Conservation (phyloP, 768 basidiomycete genomes). For the Trametopsis cervina region DNA sequence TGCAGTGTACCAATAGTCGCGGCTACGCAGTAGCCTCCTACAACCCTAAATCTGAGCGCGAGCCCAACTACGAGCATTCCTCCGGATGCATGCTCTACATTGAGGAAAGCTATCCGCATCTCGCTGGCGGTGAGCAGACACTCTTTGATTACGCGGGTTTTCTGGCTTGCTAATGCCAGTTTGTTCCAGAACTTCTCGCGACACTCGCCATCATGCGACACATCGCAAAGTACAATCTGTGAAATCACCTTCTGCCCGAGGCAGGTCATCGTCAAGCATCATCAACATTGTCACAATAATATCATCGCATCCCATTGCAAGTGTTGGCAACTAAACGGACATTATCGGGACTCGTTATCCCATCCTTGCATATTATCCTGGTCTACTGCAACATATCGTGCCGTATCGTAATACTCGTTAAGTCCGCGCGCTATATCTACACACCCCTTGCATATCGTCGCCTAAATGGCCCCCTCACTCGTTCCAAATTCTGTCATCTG, state of each 20-base stretch:
- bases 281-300: too few species aligned
- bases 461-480: background rate
- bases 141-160: background rate
- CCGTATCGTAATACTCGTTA: background rate
- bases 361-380: background rate
- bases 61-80: constrained; percentile 45
- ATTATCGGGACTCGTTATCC: background rate
- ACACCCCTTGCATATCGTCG: background rate
- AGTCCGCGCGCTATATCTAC: background rate
- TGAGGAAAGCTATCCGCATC: constrained; percentile 49
- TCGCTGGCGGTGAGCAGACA: constrained; percentile 44
- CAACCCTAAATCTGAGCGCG: constrained; percentile 42
- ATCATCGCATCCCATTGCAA: too few species aligned
- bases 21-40: constrained; percentile 55
- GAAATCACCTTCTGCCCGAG: constrained; percentile 8
- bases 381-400: background rate
- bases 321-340: too few species aligned
- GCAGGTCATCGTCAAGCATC: too few species aligned
- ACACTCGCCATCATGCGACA: constrained; percentile 60
- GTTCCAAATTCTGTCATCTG: background rate
- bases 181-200: constrained; percentile 46
- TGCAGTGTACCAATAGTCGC: constrained; percentile 48
- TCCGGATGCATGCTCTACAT: constrained; percentile 60
- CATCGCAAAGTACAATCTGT: constrained; percentile 42
- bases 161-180: background rate